Conservation (phyloP, 2,329 filamentous ascomycete genomes). For the Stagonosporopsis chrysanthemi region DNA sequence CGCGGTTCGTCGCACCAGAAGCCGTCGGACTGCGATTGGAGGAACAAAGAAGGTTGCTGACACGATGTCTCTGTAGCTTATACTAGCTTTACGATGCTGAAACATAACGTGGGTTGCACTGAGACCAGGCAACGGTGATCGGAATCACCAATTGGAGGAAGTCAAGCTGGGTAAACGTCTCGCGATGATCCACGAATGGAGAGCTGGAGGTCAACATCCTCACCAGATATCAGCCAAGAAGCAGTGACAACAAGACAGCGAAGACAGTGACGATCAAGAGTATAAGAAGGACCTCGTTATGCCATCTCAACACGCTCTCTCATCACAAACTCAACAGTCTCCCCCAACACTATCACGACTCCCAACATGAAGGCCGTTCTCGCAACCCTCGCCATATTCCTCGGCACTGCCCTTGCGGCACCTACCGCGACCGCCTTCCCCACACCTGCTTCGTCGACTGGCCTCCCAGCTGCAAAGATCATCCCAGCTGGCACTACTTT, state of each 20-base stretch:
- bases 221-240: background rate
- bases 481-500: constrained; percentile 19
- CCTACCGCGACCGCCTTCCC: constrained; percentile 23
- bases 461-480: constrained; percentile 12
- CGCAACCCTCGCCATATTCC: constrained; percentile 25
- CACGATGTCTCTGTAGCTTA: background rate
- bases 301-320: background rate
- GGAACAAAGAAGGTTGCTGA: constrained; percentile 3
- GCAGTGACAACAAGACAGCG: background rate
- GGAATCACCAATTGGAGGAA: constrained; percentile 5
- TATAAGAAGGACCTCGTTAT: constrained; percentile 4
- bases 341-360: background rate
- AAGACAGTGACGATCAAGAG: background rate
- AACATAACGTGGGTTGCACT: background rate
- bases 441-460: constrained; percentile 9
- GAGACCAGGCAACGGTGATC: background rate
- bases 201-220: background rate
- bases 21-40: constrained; percentile 2
- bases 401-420: constrained; percentile 23
- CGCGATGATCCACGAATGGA: constrained; percentile 2
- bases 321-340: background rate
- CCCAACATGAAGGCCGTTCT: constrained; percentile 31
- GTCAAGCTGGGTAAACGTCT: background rate
- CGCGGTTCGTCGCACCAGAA: background rate
- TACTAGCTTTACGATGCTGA: background rate